A percentile compares a stretch with the other conserved stretches of the same genome.
phyloP scores from a whole-genome alignment of 2,329 filamentous ascomycete species.

The Ophioceras dolichostomum region DNA sequence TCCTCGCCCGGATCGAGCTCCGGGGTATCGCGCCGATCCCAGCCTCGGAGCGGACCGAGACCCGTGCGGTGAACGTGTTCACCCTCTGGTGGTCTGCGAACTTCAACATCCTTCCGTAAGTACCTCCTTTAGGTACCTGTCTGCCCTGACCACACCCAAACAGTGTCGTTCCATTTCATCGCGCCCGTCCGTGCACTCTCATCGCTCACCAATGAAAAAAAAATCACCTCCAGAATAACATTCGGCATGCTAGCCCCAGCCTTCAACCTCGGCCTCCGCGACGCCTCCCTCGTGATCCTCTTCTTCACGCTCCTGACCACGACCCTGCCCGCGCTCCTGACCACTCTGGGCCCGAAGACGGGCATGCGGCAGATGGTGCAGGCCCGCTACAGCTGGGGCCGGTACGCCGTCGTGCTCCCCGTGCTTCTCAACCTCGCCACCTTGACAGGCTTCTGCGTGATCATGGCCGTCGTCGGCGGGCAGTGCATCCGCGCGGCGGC shows the following conservation, averaged over 20 bases:
- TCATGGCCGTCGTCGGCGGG: constrained; percentile 48
- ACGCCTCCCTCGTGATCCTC: constrained; percentile 45
- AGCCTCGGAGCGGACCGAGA: constrained; percentile 25
- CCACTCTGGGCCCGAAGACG: constrained; percentile 46
- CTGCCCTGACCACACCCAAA: too few relatives aligned
- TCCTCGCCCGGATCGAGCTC: constrained; percentile 20
- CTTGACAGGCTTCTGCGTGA: constrained; percentile 49
- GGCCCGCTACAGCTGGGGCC: constrained; percentile 49
- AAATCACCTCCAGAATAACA: too few relatives aligned
- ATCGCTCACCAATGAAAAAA: not conserved
- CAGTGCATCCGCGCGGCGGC: constrained; percentile 44
- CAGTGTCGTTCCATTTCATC: too few relatives aligned
- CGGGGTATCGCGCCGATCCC: constrained; percentile 30
- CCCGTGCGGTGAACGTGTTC: constrained; percentile 29
- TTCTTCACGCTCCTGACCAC: constrained; percentile 49
- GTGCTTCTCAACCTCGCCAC: constrained; percentile 52
- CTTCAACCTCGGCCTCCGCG: constrained; percentile 39
- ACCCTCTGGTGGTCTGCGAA: constrained; percentile 37
- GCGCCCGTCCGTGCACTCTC: too few relatives aligned
- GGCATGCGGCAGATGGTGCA: constrained; percentile 56
- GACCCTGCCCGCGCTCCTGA: constrained; percentile 40
- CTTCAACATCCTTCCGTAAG: constrained; percentile 31
- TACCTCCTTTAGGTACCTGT: too few relatives aligned
- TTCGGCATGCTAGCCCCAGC: constrained; percentile 51
- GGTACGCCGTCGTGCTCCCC: constrained; percentile 45